Conservation (phyloP, 495 filamentous ascomycete species). For the Trichoderma gamsii region DNA sequence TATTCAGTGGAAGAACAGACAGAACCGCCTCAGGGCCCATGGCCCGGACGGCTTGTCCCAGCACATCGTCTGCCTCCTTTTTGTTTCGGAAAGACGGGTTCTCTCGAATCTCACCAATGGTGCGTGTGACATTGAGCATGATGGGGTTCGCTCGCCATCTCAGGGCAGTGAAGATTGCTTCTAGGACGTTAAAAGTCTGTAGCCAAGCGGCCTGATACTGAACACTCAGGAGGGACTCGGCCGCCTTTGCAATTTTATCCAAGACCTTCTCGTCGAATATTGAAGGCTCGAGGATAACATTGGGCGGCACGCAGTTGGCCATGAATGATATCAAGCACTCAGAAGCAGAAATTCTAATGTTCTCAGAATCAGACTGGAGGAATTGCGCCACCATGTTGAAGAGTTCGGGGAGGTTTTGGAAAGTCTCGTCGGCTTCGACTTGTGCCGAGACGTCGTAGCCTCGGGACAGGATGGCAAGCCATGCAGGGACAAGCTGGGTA, state of each 20-base stretch:
- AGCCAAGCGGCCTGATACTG: conserved; percentile 93
- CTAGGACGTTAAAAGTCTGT: conserved; percentile 86
- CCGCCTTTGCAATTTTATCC: conserved; percentile 61
- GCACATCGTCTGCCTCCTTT: conserved; percentile 85
- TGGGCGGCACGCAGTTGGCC: conserved; percentile 75
- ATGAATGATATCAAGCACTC: conserved; percentile 92
- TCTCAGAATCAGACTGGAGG: conserved; percentile 78
- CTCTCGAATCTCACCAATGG: conserved; percentile 77
- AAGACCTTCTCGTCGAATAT: conserved; percentile 81
- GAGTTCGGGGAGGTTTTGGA: conserved; percentile 74
- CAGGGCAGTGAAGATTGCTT: conserved; percentile 80
- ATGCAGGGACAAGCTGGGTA: conserved; percentile 85
- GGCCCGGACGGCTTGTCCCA: conserved; percentile 75
- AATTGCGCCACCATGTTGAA: conserved; percentile 72
- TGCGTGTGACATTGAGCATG: conserved; percentile 63
- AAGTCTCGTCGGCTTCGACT: conserved; percentile 77
- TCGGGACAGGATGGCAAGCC: conserved; percentile 90
- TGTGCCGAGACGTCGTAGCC: conserved; percentile 92
- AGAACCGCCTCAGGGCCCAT: conserved; percentile 85
- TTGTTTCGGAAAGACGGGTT: conserved; percentile 90
- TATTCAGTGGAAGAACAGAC: conserved; percentile 74
- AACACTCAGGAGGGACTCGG: conserved; percentile 68
- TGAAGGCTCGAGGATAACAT: conserved; percentile 76
- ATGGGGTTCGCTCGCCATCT: conserved; percentile 77
- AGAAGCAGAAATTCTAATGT: conserved; percentile 86